phyloP scores from a whole-genome alignment of 2,329 filamentous ascomycete genomes.

The Capronia epimyces region DNA sequence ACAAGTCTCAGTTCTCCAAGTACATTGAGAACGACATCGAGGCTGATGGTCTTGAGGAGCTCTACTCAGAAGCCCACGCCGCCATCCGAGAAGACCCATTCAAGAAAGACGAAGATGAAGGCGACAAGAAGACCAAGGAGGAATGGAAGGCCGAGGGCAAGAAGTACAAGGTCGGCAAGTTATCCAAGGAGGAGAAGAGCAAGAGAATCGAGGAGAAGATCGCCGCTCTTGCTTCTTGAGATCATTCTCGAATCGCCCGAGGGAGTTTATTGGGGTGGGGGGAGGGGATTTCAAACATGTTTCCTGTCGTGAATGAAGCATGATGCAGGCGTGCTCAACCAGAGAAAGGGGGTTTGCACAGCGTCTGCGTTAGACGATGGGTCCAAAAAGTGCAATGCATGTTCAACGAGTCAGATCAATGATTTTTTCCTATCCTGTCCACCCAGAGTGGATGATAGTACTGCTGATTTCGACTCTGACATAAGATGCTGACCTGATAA shows the following conservation, averaged over 20 bases:
- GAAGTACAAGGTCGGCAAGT: constrained; percentile 76
- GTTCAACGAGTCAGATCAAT: neutral
- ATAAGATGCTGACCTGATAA: constrained; percentile 14
- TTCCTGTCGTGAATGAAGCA: neutral
- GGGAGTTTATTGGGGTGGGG: neutral
- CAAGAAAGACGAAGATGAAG: constrained; percentile 76
- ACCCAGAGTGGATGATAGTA: no score
- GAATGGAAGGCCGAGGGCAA: constrained; percentile 93
- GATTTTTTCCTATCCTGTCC: no score
- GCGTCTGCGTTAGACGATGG: neutral
- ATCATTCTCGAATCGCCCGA: constrained; percentile 9
- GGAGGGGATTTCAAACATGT: neutral
- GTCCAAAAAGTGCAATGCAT: neutral
- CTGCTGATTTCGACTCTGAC: constrained; percentile 5
- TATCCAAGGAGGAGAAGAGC: constrained; percentile 76
- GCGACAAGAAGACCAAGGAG: constrained; percentile 91
- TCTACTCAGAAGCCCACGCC: constrained; percentile 91
- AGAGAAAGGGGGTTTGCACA: no score
- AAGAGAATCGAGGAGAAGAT: constrained; percentile 86
- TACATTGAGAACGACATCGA: constrained; percentile 97
- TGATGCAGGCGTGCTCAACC: neutral
- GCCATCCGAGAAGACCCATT: constrained; percentile 96
- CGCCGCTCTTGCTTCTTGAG: constrained; percentile 59
- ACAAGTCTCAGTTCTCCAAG: constrained; percentile 95
- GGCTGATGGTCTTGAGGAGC: constrained; percentile 92